Evolutionary conservation across 2,329 filamentous ascomycete genomes (phyloP).

Genomic region (Xylariomycetidae sp.): DNA sequence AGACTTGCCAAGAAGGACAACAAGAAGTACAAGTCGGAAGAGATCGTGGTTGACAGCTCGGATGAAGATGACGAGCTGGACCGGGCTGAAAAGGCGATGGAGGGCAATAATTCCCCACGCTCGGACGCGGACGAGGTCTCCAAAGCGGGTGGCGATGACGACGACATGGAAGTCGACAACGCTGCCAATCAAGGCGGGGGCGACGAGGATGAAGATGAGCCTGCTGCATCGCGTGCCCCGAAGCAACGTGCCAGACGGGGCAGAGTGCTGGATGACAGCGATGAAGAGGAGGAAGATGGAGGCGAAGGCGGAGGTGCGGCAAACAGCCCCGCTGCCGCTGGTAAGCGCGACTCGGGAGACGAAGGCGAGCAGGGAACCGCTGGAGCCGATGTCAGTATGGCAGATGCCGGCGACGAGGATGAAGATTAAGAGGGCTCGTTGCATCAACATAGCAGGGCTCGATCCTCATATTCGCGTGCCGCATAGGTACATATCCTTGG

Average conservation of each 20-base stretch:
- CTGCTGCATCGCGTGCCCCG: conserved; percentile 29
- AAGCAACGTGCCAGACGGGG: conserved; percentile 45
- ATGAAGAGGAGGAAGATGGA: conserved; percentile 44
- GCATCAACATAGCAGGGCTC: too few species aligned
- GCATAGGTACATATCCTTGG: too few species aligned
- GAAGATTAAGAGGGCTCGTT: conserved; percentile 22
- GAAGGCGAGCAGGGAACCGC: conserved; percentile 13
- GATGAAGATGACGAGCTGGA: conserved; percentile 38
- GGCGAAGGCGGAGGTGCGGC: conserved; percentile 25
- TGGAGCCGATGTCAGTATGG: conserved; percentile 28
- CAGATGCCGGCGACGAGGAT: conserved; percentile 27
- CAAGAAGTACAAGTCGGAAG: conserved; percentile 77
- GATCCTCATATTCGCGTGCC: too few species aligned
- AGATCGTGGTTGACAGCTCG: conserved; percentile 72
- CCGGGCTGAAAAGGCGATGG: conserved; percentile 37
- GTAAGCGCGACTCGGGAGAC: conserved; percentile 11
- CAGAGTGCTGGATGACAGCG: conserved; percentile 46
- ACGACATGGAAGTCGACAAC: conserved; percentile 51
- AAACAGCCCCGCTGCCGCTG: conserved; percentile 5
- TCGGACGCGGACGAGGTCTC: conserved; percentile 27
- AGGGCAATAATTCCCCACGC: conserved; percentile 21
- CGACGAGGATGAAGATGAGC: conserved; percentile 45
- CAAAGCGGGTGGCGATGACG: conserved; percentile 25
- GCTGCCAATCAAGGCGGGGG: conserved; percentile 37
- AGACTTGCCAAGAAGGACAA: conserved; percentile 44